Evolutionary conservation across 2,329 filamentous ascomycete species (phyloP), one percentile per base, ranked within the genome.

Genomic region (Huntiella abstrusa): DNA sequence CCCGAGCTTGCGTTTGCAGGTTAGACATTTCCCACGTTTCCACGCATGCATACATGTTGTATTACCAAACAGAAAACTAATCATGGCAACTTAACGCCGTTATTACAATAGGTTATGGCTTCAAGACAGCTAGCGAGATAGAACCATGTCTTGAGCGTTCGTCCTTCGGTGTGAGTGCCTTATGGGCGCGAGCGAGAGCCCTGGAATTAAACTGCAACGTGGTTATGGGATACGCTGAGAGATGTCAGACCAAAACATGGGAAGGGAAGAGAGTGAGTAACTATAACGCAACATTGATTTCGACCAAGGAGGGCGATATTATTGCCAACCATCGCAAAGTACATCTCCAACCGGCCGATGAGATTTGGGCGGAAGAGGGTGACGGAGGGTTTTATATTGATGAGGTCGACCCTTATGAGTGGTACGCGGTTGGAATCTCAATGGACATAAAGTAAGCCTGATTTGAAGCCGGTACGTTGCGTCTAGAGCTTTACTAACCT

Each of bases 221-320:
- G 2, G 70, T 72, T 2, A 70, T 73, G 5, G 79, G 79, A 3
- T 84, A 83, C 52, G 78, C 80, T 0, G 80, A 83, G 51, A 67
- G 66, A n/a, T n/a, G n/a, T n/a, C n/a, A n/a, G n/a, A n/a, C n/a
- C n/a, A n/a, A n/a, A n/a, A n/a, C n/a, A n/a, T n/a, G n/a, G n/a
- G n/a, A n/a, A n/a, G n/a, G n/a, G n/a, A n/a, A n/a, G n/a, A n/a
- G n/a, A n/a, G n/a, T n/a, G n/a, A n/a, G n/a, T n/a, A n/a, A n/a
- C n/a, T n/a, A n/a, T n/a, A n/a, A n/a, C n/a, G n/a, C n/a, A 1
- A 55, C 56, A 2, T 61, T 74, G 16, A 55, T 69, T 1, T 62
- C 74, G n/a, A 67, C 65, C 49, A 51, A 56, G 0, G 64, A 72
- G 3, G 71, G 71, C 2, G 66, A 73, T 36, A 67, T 62, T 0